Conservation (phyloP, 805 yeast species). For the Torulaspora microellipsoides region DNA sequence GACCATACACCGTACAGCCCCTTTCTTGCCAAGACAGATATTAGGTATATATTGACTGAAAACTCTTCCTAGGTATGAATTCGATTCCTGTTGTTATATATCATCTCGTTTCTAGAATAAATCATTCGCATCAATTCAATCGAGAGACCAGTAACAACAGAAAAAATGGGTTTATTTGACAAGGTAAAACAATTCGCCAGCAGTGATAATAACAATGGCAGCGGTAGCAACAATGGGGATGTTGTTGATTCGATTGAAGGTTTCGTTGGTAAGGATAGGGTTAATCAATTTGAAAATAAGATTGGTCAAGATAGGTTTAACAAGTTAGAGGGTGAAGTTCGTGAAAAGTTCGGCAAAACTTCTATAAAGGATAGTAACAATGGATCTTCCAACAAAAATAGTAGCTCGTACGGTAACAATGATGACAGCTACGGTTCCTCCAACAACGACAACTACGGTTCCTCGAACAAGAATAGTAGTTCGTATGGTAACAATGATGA, state of each 20-base stretch:
- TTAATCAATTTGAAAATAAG: constrained; percentile 26
- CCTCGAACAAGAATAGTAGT: constrained; percentile 17
- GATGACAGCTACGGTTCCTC: constrained; percentile 14
- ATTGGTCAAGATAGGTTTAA: constrained; percentile 33
- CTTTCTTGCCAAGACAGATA: no score
- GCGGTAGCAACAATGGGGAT: constrained; percentile 21
- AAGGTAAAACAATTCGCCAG: constrained; percentile 37
- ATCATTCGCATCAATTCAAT: no score
- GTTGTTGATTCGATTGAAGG: constrained; percentile 31
- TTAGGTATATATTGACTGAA: no score
- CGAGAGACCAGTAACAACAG: no score
- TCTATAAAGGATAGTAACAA: constrained; percentile 21
- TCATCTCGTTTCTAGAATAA: no score
- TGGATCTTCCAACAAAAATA: constrained; percentile 18
- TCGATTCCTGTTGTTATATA: no score
- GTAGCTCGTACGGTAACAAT: constrained; percentile 16
- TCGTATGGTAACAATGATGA: constrained; percentile 19
- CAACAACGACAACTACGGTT: constrained; percentile 19
- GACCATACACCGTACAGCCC: no score
- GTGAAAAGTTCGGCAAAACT: constrained; percentile 29
- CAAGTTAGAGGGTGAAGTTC: constrained; percentile 29
- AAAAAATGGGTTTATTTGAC: constrained; percentile 43
- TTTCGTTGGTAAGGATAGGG: constrained; percentile 30
- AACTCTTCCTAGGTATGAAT: no score
- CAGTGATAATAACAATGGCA: constrained; percentile 16